Conservation (phyloP, 2,329 filamentous ascomycete genomes). For the Arthrinium phaeospermum region DNA sequence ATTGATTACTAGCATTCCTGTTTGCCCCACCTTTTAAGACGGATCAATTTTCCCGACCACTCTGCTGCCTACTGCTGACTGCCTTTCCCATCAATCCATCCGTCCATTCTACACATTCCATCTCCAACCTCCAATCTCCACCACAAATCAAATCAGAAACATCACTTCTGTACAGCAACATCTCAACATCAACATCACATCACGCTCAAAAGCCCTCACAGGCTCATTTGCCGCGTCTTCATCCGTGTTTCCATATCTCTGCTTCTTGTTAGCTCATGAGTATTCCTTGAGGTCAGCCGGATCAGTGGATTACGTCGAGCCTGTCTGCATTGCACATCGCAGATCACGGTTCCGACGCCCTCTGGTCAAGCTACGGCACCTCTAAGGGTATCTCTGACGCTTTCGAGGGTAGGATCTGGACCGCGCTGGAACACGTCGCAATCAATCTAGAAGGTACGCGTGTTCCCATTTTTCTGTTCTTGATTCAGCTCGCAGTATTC, state of each 20-base stretch:
- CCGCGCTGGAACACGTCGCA: neutral
- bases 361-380: neutral
- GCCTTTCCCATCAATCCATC: neutral
- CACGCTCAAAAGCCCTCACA: neutral
- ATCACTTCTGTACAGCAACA: neutral
- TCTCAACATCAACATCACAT: neutral
- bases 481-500: no score
- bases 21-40: neutral
- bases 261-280: no score
- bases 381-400: neutral
- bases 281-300: neutral
- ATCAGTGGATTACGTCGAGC: neutral
- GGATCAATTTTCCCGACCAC: neutral
- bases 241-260: neutral
- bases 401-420: neutral
- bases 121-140: neutral
- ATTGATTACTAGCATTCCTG: no score
- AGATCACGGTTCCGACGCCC: neutral
- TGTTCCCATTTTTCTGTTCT: neutral
- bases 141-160: neutral
- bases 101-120: neutral
- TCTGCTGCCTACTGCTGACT: no score
- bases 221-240: neutral
- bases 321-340: neutral
- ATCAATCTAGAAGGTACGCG: neutral